Evolutionary conservation across 148 eudicot species (phyloP).

Genomic region (Selenicereus undatus): DNA sequence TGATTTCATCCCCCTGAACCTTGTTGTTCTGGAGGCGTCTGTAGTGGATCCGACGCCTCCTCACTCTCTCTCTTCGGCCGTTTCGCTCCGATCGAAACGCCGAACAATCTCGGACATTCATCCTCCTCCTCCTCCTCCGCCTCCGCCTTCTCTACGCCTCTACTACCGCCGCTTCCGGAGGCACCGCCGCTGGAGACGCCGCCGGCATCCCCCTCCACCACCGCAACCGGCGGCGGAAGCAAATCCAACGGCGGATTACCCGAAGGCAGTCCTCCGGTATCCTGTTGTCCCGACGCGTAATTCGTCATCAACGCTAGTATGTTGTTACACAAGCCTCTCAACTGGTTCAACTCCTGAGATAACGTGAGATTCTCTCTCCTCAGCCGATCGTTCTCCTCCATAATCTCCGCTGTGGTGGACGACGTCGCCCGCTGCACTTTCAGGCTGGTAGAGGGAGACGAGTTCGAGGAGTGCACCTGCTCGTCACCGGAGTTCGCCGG

Average conservation of each 20-base stretch:
- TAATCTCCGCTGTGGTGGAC: constrained; percentile 37
- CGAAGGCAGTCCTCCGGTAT: constrained; percentile 30
- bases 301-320: constrained; percentile 50
- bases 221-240: constrained; percentile 21
- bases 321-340: constrained; percentile 55
- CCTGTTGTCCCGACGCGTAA: constrained; percentile 40
- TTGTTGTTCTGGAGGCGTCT: constrained; percentile 8
- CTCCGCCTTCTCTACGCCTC: constrained; percentile 7
- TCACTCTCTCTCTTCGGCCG: constrained; percentile 37
- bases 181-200: constrained; percentile 23
- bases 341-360: constrained; percentile 45
- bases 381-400: constrained; percentile 71
- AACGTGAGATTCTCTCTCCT: constrained; percentile 53
- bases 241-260: constrained; percentile 31
- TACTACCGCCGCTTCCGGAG: constrained; percentile 22
- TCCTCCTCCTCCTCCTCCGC: constrained; percentile 9
- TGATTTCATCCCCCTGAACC: constrained; percentile 18
- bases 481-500: constrained; percentile 35
- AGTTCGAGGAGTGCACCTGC: constrained; percentile 66
- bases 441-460: constrained; percentile 41
- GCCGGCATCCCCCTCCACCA: constrained; percentile 6
- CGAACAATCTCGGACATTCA: constrained; percentile 51
- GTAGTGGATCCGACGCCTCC: constrained; percentile 25
- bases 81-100: constrained; percentile 64
- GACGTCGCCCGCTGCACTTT: constrained; percentile 11